Conservation (phyloP, 2,329 filamentous ascomycete species). For the Lecanosticta acicola region DNA sequence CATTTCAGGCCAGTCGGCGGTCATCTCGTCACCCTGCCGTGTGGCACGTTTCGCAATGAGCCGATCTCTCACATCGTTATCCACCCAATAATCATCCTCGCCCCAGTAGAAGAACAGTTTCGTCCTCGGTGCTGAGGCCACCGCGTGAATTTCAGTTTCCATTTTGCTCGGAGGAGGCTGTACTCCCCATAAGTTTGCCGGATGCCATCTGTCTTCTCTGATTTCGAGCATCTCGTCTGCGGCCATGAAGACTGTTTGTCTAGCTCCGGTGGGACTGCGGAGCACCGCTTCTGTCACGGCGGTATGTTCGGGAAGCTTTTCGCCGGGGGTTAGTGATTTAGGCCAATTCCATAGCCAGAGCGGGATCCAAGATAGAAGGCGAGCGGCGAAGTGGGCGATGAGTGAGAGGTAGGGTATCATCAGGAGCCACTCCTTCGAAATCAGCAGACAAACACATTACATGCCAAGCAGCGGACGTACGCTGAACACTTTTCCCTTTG, state of each 20-base stretch:
- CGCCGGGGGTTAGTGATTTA: slow-evolving; percentile 6
- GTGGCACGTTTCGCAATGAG: slow-evolving; percentile 43
- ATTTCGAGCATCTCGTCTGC: slow-evolving; percentile 54
- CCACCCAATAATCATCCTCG: slow-evolving; percentile 57
- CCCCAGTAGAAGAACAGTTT: slow-evolving; percentile 56
- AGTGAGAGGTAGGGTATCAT: slow-evolving; percentile 35
- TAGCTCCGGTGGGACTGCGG: slow-evolving; percentile 40
- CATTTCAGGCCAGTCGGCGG: slow-evolving; percentile 44
- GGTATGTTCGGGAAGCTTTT: slow-evolving; percentile 33
- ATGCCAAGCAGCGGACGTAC: slow-evolving; percentile 28
- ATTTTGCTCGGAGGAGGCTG: not conserved
- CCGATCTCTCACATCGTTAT: slow-evolving; percentile 51
- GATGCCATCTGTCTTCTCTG: slow-evolving; percentile 55
- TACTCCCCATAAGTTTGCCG: slow-evolving; percentile 55
- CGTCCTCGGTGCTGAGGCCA: slow-evolving; percentile 29
- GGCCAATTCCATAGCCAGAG: slow-evolving; percentile 17
- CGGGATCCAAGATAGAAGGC: slow-evolving; percentile 41
- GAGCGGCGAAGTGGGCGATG: slow-evolving; percentile 39
- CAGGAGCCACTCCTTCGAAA: slow-evolving; percentile 8
- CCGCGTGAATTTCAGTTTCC: not conserved
- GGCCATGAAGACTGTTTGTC: slow-evolving; percentile 55
- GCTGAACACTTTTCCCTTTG: slow-evolving; percentile 37
- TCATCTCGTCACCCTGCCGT: slow-evolving; percentile 25
- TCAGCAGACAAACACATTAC: not conserved
- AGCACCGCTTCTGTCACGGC: slow-evolving; percentile 48